A percentile compares a stretch with the other conserved stretches of the same genome.
These are phyloP conservation scores for Fagopyrum homotropicum DNA, from an alignment of 148 eudicot species.

Conservation along the genomic window DNA sequence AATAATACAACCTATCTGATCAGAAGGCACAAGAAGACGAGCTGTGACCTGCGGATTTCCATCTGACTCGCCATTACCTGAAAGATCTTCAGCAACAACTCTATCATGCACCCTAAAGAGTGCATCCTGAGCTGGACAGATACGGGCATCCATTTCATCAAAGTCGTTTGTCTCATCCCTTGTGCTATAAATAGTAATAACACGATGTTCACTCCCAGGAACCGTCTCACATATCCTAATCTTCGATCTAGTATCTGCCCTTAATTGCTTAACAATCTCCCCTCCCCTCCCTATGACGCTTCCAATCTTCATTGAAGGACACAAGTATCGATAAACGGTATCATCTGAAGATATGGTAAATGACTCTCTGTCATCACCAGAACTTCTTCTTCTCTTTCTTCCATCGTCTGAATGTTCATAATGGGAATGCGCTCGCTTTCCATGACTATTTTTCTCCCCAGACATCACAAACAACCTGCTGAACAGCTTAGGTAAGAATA, in stretches of 20 bases:
- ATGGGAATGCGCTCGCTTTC: slow-evolving; percentile 66
- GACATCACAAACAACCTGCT: slow-evolving; percentile 42
- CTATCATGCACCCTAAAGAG: slow-evolving; percentile 86
- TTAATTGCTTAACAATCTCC: slow-evolving; percentile 82
- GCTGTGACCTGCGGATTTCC: slow-evolving; percentile 53
- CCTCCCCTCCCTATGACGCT: slow-evolving; percentile 98
- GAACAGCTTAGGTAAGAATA: not conserved
- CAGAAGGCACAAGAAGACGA: slow-evolving; percentile 79
- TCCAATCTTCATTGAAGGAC: slow-evolving; percentile 85
- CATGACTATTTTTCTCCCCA: slow-evolving; percentile 68
- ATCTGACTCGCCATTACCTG: slow-evolving; percentile 47
- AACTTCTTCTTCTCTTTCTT: slow-evolving; percentile 63
- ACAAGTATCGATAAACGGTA: slow-evolving; percentile 86
- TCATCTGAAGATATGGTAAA: slow-evolving; percentile 69
- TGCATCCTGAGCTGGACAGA: slow-evolving; percentile 93
- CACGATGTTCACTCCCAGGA: slow-evolving; percentile 76
- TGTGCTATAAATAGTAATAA: slow-evolving; percentile 69
- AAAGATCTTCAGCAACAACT: slow-evolving; percentile 65
- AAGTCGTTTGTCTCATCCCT: slow-evolving; percentile 68
- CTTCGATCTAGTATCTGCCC: slow-evolving; percentile 72
- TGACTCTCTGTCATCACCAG: slow-evolving; percentile 58
- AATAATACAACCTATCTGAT: slow-evolving; percentile 95
- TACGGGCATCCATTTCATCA: slow-evolving; percentile 48
- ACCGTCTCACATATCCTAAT: slow-evolving; percentile 92
- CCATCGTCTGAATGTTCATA: slow-evolving; percentile 64